Conservation (phyloP, 139 green algal species). For the Picochlorum costavermella region DNA sequence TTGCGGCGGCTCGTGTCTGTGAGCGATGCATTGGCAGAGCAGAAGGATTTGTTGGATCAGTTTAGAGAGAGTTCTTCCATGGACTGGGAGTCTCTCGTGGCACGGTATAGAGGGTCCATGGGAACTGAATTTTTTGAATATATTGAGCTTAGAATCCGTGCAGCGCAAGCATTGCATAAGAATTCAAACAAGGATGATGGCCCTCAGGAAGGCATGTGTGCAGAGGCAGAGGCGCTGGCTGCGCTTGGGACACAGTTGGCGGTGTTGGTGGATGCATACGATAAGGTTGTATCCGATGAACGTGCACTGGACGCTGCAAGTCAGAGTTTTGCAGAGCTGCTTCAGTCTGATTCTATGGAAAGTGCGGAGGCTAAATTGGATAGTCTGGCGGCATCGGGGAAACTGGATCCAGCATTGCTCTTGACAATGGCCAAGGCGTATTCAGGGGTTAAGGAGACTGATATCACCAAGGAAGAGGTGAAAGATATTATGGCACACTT, state of each 20-base stretch:
- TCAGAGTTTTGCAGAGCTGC: constrained; percentile 27
- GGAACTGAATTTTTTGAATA: constrained; percentile 49
- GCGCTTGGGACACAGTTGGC: constrained; percentile 27
- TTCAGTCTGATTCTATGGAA: constrained; percentile 40
- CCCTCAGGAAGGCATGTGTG: neutral
- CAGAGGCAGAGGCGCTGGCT: constrained; percentile 32
- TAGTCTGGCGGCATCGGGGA: constrained; percentile 40
- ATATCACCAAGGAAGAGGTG: constrained; percentile 61
- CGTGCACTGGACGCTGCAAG: constrained; percentile 31
- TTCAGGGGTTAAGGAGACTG: constrained; percentile 54
- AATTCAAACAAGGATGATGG: neutral
- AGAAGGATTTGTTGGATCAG: constrained; percentile 20
- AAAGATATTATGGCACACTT: constrained; percentile 77
- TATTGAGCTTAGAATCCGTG: constrained; percentile 21
- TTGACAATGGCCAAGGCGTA: constrained; percentile 80
- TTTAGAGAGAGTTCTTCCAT: constrained; percentile 20
- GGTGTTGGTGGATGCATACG: constrained; percentile 32
- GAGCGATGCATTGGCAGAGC: constrained; percentile 32
- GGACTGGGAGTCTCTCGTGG: constrained; percentile 50
- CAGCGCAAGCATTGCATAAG: neutral
- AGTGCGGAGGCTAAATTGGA: constrained; percentile 62
- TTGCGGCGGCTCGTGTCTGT: constrained; percentile 27
- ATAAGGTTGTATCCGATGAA: constrained; percentile 30
- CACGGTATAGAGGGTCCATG: constrained; percentile 19
- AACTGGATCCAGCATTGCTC: constrained; percentile 65